Evolutionary conservation across 1,284 basidiomycete genomes (phyloP).

Genomic region (Pholiota adiposa): DNA sequence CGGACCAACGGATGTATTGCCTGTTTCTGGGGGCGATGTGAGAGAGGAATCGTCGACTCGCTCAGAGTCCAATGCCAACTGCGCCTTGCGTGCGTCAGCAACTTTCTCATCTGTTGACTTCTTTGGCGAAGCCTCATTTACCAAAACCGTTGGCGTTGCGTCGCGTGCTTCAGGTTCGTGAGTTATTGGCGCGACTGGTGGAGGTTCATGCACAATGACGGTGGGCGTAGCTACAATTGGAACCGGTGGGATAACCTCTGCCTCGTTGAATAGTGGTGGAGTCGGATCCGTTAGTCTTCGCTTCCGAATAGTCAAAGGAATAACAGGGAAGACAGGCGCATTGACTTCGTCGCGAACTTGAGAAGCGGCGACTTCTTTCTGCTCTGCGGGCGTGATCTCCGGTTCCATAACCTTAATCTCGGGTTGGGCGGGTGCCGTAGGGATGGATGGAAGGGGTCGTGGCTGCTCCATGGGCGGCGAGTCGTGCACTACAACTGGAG

Average conservation of each 20-base stretch:
- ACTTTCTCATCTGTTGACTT: not conserved
- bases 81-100: conserved; percentile 11
- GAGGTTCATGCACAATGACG: not conserved
- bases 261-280: not conserved
- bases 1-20: conserved; percentile 13
- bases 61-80: conserved; percentile 13
- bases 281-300: conserved; percentile 12
- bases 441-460: not conserved
- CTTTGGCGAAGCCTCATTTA: not conserved
- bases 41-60: conserved; percentile 7
- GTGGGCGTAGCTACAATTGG: not conserved
- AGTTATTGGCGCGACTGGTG: not conserved
- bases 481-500: not conserved
- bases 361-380: conserved; percentile 12
- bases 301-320: conserved; percentile 28
- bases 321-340: conserved; percentile 6
- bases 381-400: not conserved
- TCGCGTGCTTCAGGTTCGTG: too few relatives aligned
- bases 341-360: conserved; percentile 6
- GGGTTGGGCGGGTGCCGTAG: not conserved
- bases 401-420: not conserved
- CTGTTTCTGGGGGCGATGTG: conserved; percentile 14
- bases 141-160: not conserved
- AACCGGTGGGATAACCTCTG: not conserved
- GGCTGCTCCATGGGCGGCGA: not conserved